These are phyloP conservation scores for Cystobasidiaceae sp. DNA, from an alignment of 1,284 basidiomycete genomes.

Conservation along the genomic window DNA sequence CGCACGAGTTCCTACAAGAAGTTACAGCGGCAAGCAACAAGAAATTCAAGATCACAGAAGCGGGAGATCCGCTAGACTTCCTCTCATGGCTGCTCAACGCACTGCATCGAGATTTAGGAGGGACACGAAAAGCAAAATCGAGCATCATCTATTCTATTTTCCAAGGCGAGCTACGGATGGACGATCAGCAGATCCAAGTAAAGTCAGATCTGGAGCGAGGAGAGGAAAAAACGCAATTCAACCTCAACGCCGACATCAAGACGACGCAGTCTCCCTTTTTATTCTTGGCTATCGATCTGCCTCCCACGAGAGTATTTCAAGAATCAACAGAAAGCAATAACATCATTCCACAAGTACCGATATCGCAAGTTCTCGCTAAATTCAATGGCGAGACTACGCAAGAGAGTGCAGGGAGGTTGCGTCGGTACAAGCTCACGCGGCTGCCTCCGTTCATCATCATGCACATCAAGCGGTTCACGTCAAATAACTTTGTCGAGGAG, in stretches of 20 bases:
- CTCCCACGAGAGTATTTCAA: slow-evolving; percentile 93
- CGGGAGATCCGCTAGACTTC: slow-evolving; percentile 95
- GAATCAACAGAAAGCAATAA: slow-evolving; percentile 84
- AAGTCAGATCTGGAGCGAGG: slow-evolving; percentile 4
- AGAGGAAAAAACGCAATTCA: neutral
- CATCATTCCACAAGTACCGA: slow-evolving; percentile 94
- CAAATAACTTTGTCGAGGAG: slow-evolving; percentile 95
- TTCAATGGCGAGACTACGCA: slow-evolving; percentile 85
- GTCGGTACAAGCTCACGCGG: slow-evolving; percentile 79
- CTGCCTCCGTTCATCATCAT: slow-evolving; percentile 90
- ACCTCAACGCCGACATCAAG: slow-evolving; percentile 64
- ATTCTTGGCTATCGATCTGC: slow-evolving; percentile 90
- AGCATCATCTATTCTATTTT: slow-evolving; percentile 91
- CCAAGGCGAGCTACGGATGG: slow-evolving; percentile 86
- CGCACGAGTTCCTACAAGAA: slow-evolving; percentile 97
- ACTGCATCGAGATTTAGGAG: slow-evolving; percentile 85
- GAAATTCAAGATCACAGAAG: slow-evolving; percentile 84
- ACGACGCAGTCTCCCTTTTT: slow-evolving; percentile 83
- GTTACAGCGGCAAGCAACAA: slow-evolving; percentile 79
- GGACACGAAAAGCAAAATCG: slow-evolving; percentile 75
- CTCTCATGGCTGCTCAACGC: slow-evolving; percentile 91
- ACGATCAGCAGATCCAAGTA: slow-evolving; percentile 81
- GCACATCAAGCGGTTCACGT: slow-evolving; percentile 97
- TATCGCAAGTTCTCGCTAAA: slow-evolving; percentile 84
- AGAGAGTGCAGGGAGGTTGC: slow-evolving; percentile 79